Percentiles rank a stretch among this genome's conserved stretches.
Evolutionary conservation across 2,329 filamentous ascomycete species (phyloP).

Genomic region (Claviceps spartinae): DNA sequence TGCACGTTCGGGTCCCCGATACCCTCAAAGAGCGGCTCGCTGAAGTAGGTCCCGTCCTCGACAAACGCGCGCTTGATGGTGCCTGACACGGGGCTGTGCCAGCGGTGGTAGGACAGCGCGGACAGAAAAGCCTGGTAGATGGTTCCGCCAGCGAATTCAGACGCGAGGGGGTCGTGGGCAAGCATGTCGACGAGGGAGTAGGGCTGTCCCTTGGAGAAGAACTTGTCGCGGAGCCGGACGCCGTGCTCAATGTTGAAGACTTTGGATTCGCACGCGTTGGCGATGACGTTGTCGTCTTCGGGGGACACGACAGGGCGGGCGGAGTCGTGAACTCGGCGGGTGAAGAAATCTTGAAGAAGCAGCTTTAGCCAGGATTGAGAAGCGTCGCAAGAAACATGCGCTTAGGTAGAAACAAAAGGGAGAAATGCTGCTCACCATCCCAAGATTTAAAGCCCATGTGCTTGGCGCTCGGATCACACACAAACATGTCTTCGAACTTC

Average conservation of each 20-base stretch:
- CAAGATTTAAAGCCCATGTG: slow-evolving; percentile 51
- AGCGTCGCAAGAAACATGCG: too few relatives aligned
- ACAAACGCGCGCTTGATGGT: slow-evolving; percentile 43
- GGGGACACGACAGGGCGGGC: slow-evolving; percentile 45
- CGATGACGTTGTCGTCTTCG: slow-evolving; percentile 39
- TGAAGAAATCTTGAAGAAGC: slow-evolving; percentile 43
- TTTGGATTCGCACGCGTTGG: slow-evolving; percentile 51
- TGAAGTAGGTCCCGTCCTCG: slow-evolving; percentile 54
- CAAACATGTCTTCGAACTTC: slow-evolving; percentile 46
- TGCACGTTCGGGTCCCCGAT: slow-evolving; percentile 15
- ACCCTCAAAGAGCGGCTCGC: slow-evolving; percentile 35
- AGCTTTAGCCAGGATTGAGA: too few relatives aligned
- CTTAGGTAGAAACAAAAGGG: background rate
- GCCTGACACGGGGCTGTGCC: slow-evolving; percentile 56
- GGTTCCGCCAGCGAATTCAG: slow-evolving; percentile 47
- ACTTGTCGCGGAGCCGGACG: slow-evolving; percentile 43
- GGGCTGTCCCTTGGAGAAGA: slow-evolving; percentile 57
- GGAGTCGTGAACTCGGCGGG: slow-evolving; percentile 36
- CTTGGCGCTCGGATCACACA: slow-evolving; percentile 40
- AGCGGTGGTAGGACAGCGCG: slow-evolving; percentile 55
- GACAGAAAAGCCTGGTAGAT: slow-evolving; percentile 60
- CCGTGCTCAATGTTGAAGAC: slow-evolving; percentile 37
- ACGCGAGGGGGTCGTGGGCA: slow-evolving; percentile 35
- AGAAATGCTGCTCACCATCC: slow-evolving; percentile 33
- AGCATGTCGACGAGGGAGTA: slow-evolving; percentile 56